Conservation (phyloP, 2,329 filamentous ascomycete species). For the Aspergillus hortae region DNA sequence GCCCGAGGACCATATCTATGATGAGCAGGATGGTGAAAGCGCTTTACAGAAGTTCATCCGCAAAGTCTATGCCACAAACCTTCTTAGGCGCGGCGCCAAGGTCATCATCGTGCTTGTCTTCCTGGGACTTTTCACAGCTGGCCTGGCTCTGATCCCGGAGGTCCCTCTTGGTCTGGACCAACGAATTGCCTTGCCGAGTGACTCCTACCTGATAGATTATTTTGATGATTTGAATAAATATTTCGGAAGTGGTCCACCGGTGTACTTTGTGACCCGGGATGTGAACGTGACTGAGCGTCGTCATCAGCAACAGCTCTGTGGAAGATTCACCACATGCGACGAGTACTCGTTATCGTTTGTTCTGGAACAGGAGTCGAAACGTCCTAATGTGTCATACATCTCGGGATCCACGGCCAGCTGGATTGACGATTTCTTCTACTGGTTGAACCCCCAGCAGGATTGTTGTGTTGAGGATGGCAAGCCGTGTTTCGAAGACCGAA, state of each 20-base stretch:
- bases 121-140: constrained; percentile 80
- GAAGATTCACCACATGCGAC: constrained; percentile 85
- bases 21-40: constrained; percentile 74
- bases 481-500: constrained; percentile 73
- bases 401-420: constrained; percentile 86
- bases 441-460: constrained; percentile 85
- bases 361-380: constrained; percentile 89
- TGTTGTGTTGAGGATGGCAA: constrained; percentile 69
- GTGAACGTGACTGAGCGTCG: constrained; percentile 72
- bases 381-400: constrained; percentile 82
- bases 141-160: constrained; percentile 76
- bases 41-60: constrained; percentile 82
- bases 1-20: constrained; percentile 65
- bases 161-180: constrained; percentile 89
- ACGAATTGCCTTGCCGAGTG: constrained; percentile 86
- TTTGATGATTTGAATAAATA: constrained; percentile 96
- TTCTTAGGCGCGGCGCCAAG: constrained; percentile 79
- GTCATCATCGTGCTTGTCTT: constrained; percentile 73
- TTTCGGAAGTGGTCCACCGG: constrained; percentile 83
- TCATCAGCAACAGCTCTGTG: constrained; percentile 83
- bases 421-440: constrained; percentile 95
- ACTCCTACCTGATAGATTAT: constrained; percentile 91
- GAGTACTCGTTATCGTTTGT: constrained; percentile 81
- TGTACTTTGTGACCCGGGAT: constrained; percentile 88
- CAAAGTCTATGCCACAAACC: constrained; percentile 76